A percentile compares a stretch with the other conserved stretches of the same genome.
Conservation (phyloP, 495 filamentous ascomycete species). For the Aspergillus taichungensis region DNA sequence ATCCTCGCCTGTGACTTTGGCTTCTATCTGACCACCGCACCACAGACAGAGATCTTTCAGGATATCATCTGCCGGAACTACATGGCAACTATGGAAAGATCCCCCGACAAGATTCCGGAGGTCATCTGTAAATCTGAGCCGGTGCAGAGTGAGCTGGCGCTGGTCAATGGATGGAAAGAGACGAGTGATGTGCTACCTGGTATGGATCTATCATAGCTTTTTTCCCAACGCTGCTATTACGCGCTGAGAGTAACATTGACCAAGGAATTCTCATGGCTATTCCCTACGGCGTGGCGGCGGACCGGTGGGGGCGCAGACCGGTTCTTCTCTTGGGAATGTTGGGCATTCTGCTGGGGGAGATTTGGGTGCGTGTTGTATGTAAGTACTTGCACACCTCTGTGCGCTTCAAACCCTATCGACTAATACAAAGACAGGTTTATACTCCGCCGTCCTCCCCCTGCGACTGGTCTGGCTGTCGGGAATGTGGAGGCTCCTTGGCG, state of each 20-base stretch:
- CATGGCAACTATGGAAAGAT: neutral
- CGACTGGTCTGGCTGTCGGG: constrained; percentile 25
- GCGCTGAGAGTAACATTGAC: neutral
- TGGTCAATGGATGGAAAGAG: constrained; percentile 33
- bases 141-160: constrained; percentile 35
- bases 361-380: constrained; percentile 28
- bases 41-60: constrained; percentile 30
- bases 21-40: constrained; percentile 18
- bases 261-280: constrained; percentile 25
- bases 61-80: constrained; percentile 29
- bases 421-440: constrained; percentile 11
- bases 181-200: constrained; percentile 30
- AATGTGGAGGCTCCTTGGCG: constrained; percentile 20
- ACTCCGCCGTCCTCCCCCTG: constrained; percentile 18
- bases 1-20: constrained; percentile 20
- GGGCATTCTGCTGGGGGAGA: constrained; percentile 24
- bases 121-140: constrained; percentile 31
- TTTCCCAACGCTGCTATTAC: neutral
- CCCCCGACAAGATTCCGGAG: neutral
- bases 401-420: neutral
- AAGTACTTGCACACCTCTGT: constrained; percentile 14
- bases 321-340: constrained; percentile 26
- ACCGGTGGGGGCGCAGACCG: constrained; percentile 38
- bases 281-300: constrained; percentile 25
- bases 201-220: constrained; percentile 1